Evolutionary conservation across 108 stramenopile species (phyloP), one percentile per base, ranked within the genome.

Genomic region (Fistulifera pelliculosa): DNA sequence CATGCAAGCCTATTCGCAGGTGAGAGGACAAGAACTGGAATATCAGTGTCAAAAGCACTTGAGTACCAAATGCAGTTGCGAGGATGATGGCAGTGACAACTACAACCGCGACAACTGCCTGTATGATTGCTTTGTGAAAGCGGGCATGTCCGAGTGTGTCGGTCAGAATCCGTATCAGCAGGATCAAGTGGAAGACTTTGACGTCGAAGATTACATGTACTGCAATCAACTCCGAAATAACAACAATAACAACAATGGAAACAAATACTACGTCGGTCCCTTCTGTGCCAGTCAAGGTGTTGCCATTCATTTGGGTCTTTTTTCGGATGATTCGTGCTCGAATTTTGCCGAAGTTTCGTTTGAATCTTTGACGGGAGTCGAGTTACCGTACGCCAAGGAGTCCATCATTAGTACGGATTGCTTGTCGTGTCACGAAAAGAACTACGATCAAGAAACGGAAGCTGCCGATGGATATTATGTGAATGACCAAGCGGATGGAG

Each of bases 81-180:
- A 21, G 8, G 31, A 35, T n/a, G n/a, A n/a, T n/a, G n/a, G n/a
- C n/a, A n/a, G n/a, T n/a, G n/a, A n/a, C n/a, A n/a, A n/a, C 40
- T 41, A 14, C 40, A 41, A 41, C 40, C 12, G 40, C 40, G 40
- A 41, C 40, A 41, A 41, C 40, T 41, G 40, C 40, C 40, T 41
- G 12, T 41, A 41, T 14, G 14, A 41, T 11, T 41, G 40, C 40
- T 41, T 41, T 41, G 14, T 14, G 14, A 11, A 41, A 14, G 12
- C 11, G 12, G 14, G 14, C 40, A 41, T 41, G 40, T 44, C 40
- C 40, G 40, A 13, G 12, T 41, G 40, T 41, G 40, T 14, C n/a
- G 80, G 64, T 56, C 58, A 55, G 38, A 83, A 85, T 58, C 77
- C 79, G 41, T 75, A 85, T 53, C 57, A 77, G 1, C 77, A 81